Evolutionary conservation across 768 basidiomycete genomes (phyloP).

Genomic region (Termitomyces sp.): DNA sequence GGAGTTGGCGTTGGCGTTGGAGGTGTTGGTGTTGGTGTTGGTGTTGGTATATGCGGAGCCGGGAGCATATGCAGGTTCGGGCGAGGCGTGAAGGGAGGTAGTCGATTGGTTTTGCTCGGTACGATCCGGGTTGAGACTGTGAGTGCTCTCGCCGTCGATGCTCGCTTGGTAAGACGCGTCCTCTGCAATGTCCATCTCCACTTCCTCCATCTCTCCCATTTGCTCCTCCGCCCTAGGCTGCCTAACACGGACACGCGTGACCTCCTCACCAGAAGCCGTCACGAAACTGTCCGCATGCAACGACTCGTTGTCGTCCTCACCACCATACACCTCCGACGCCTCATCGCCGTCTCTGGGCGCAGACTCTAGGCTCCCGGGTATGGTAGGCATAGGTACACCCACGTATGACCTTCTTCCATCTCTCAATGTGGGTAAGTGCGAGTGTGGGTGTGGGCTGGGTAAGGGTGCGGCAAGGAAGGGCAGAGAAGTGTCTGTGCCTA

Average conservation of each 20-base stretch:
- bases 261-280: slow-evolving; percentile 31
- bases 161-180: background rate
- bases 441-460: slow-evolving; percentile 32
- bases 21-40: background rate
- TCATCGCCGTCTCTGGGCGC: slow-evolving; percentile 21
- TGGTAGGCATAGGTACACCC: slow-evolving; percentile 32
- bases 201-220: background rate
- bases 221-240: background rate
- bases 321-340: slow-evolving; percentile 19
- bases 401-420: slow-evolving; percentile 19
- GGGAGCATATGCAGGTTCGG: background rate
- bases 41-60: background rate
- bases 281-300: slow-evolving; percentile 54
- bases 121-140: background rate
- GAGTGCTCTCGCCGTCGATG: background rate
- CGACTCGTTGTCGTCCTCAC: slow-evolving; percentile 36
- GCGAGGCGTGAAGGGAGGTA: background rate
- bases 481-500: slow-evolving; percentile 4
- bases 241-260: background rate
- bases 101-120: background rate
- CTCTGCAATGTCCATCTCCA: slow-evolving; percentile 11
- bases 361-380: slow-evolving; percentile 33
- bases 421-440: slow-evolving; percentile 23
- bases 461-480: slow-evolving; percentile 50
- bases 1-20: slow-evolving; percentile 1